Evolutionary conservation across 2,329 filamentous ascomycete species (phyloP).

Genomic region (Acrodontium crateriforme): DNA sequence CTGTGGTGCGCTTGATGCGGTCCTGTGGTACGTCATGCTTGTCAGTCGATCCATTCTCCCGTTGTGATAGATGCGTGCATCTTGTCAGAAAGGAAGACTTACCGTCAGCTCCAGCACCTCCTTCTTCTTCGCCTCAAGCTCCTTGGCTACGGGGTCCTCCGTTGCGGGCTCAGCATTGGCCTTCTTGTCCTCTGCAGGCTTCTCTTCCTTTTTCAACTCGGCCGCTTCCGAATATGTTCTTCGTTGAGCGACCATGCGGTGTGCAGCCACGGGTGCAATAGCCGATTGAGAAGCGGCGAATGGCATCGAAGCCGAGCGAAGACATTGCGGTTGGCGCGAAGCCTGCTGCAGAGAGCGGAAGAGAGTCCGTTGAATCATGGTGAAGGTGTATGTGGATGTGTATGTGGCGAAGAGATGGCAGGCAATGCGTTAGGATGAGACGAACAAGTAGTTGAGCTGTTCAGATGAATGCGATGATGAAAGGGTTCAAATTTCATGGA

Average conservation of each 20-base stretch:
- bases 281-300: slow-evolving; percentile 15
- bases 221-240: slow-evolving; percentile 34
- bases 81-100: slow-evolving; percentile 11
- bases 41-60: slow-evolving; percentile 2
- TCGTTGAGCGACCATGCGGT: slow-evolving; percentile 13
- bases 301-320: slow-evolving; percentile 21
- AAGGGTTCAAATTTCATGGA: no score
- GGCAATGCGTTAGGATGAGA: no score
- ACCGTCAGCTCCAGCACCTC: slow-evolving; percentile 80
- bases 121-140: slow-evolving; percentile 58
- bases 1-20: slow-evolving; percentile 83
- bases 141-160: slow-evolving; percentile 43
- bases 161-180: slow-evolving; percentile 29
- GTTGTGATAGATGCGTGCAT: background rate
- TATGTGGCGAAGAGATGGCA: no score
- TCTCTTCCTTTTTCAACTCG: slow-evolving; percentile 27
- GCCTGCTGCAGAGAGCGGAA: slow-evolving; percentile 33
- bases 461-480: no score
- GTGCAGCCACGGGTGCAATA: slow-evolving; percentile 11
- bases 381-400: no score
- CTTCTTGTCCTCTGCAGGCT: slow-evolving; percentile 14
- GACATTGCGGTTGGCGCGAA: slow-evolving; percentile 11
- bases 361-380: slow-evolving; percentile 38
- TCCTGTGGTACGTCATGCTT: slow-evolving; percentile 45
- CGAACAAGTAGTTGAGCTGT: no score